Evolutionary conservation across 1,284 basidiomycete species (phyloP).

Genomic region (Ganoderma leucocontextum): DNA sequence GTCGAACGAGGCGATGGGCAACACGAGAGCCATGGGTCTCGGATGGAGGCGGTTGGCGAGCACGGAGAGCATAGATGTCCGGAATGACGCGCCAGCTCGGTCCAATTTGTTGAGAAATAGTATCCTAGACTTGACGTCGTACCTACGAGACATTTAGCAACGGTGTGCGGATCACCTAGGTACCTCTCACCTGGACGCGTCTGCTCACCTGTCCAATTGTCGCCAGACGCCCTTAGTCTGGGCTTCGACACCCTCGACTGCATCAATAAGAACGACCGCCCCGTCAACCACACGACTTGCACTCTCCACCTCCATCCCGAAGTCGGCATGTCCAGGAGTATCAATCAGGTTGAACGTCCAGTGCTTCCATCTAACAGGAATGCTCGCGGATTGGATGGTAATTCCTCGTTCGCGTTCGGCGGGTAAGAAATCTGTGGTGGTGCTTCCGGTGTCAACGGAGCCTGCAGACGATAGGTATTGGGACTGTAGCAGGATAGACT

Average conservation of each 20-base stretch:
- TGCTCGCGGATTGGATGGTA: slow-evolving; percentile 91
- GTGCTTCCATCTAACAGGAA: slow-evolving; percentile 88
- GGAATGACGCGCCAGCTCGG: slow-evolving; percentile 82
- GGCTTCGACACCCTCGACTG: slow-evolving; percentile 91
- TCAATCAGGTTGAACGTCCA: slow-evolving; percentile 90
- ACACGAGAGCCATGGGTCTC: slow-evolving; percentile 73
- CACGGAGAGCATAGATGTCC: slow-evolving; percentile 74
- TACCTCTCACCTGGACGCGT: slow-evolving; percentile 40
- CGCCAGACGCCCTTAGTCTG: slow-evolving; percentile 91
- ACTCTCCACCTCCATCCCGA: slow-evolving; percentile 94
- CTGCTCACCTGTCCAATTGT: slow-evolving; percentile 81
- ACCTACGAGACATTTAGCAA: slow-evolving; percentile 53
- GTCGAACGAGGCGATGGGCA: slow-evolving; percentile 82
- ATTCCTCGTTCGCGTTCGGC: slow-evolving; percentile 91
- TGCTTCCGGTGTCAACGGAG: slow-evolving; percentile 89
- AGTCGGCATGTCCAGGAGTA: slow-evolving; percentile 92
- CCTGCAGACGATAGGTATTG: slow-evolving; percentile 78
- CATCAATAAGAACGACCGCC: slow-evolving; percentile 87
- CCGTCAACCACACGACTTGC: slow-evolving; percentile 91
- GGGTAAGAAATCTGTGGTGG: slow-evolving; percentile 90
- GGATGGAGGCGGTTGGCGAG: slow-evolving; percentile 79
- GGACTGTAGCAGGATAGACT: slow-evolving; percentile 84
- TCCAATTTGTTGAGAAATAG: slow-evolving; percentile 92
- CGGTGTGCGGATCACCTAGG: neutral
- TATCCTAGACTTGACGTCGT: slow-evolving; percentile 79